Evolutionary conservation across 2,329 filamentous ascomycete species (phyloP).

Genomic region (Pestalotiopsis sp.): DNA sequence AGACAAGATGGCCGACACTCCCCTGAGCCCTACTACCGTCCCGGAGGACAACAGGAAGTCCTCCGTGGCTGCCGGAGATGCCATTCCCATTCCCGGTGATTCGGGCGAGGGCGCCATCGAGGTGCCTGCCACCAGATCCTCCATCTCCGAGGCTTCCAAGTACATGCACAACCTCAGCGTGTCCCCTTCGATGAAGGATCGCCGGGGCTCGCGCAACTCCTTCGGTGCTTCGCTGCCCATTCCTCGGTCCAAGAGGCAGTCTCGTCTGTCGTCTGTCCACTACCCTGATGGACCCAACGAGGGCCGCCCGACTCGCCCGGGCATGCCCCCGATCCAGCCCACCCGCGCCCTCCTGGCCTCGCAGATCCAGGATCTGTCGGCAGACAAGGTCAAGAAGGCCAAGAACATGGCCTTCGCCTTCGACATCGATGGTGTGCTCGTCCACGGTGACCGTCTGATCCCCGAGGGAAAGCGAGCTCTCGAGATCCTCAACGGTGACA

Average conservation of each 20-base stretch:
- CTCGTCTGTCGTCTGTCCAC: slow-evolving; percentile 63
- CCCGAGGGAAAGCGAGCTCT: slow-evolving; percentile 66
- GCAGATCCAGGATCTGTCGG: slow-evolving; percentile 67
- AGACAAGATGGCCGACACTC: slow-evolving; percentile 50
- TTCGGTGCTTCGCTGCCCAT: slow-evolving; percentile 74
- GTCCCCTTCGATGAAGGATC: slow-evolving; percentile 65
- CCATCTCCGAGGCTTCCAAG: slow-evolving; percentile 65
- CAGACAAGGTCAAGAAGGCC: slow-evolving; percentile 65
- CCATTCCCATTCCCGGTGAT: slow-evolving; percentile 43
- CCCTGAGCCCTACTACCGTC: slow-evolving; percentile 20
- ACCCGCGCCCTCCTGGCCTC: slow-evolving; percentile 68
- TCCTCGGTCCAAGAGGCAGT: slow-evolving; percentile 68
- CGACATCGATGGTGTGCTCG: slow-evolving; percentile 76
- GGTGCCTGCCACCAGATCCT: slow-evolving; percentile 67
- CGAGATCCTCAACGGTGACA: slow-evolving; percentile 73
- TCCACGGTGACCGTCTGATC: slow-evolving; percentile 71
- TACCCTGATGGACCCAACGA: slow-evolving; percentile 42
- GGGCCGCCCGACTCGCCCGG: slow-evolving; percentile 47
- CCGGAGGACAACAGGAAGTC: slow-evolving; percentile 16
- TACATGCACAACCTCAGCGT: slow-evolving; percentile 75
- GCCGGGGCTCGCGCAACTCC: slow-evolving; percentile 71
- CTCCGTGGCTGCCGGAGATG: neutral
- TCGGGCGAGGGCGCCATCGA: slow-evolving; percentile 58
- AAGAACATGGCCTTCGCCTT: slow-evolving; percentile 85
- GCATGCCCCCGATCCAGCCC: slow-evolving; percentile 59